phyloP scores from a whole-genome alignment of 768 basidiomycete species.

The Tricholoma sp. region DNA sequence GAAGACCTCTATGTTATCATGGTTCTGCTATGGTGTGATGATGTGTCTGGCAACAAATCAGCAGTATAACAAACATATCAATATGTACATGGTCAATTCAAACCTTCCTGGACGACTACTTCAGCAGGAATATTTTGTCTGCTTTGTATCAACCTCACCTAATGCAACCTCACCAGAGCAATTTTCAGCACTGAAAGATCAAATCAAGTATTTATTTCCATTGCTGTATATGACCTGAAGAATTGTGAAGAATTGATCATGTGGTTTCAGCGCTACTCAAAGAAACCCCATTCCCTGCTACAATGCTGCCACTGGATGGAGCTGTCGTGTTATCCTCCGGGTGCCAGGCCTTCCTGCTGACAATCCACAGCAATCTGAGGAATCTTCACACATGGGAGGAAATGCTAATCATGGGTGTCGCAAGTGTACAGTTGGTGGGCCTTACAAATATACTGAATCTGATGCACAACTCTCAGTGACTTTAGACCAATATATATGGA shows the following conservation, averaged over 20 bases:
- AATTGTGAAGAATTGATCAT: no score
- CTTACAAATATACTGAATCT: slow-evolving; percentile 17
- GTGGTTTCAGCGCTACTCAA: no score
- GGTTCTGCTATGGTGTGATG: background rate
- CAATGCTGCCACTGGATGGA: no score
- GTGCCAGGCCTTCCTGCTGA: slow-evolving; percentile 16
- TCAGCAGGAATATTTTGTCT: slow-evolving; percentile 25
- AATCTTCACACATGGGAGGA: slow-evolving; percentile 29
- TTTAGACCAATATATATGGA: no score
- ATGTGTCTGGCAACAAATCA: slow-evolving; percentile 18
- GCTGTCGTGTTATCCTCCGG: background rate
- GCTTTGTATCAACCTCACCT: slow-evolving; percentile 12
- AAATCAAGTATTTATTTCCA: slow-evolving; percentile 12
- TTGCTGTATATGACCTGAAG: background rate
- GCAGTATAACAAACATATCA: slow-evolving; percentile 32
- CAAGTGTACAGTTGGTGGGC: slow-evolving; percentile 27
- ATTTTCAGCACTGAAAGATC: slow-evolving; percentile 18
- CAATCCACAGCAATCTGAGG: no score
- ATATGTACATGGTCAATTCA: slow-evolving; percentile 22
- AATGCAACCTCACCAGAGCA: slow-evolving; percentile 28
- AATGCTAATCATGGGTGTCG: slow-evolving; percentile 31
- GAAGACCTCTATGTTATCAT: background rate
- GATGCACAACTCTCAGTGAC: no score
- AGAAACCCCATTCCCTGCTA: no score
- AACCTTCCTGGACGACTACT: slow-evolving; percentile 24